A percentile compares a stretch with the other conserved stretches of the same genome.
phyloP scores from a whole-genome alignment of 1,139 yeast genomes.

The Debaryomyces fabryi region DNA sequence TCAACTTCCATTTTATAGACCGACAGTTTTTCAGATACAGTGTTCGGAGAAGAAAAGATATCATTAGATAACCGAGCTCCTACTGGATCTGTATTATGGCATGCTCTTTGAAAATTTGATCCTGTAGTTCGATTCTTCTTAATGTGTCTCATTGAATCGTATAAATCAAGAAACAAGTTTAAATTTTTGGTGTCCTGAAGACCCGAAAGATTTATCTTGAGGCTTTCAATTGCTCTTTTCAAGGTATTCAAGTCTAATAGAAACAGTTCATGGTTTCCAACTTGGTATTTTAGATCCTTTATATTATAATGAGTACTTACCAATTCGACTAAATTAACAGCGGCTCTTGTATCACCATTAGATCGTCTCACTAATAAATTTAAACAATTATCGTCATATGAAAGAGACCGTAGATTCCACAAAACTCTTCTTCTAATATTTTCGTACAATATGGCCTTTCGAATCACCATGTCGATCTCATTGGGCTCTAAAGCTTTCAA shows the following conservation, averaged over 20 bases:
- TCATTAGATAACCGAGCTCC: neutral
- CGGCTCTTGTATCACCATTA: slow-evolving; percentile 39
- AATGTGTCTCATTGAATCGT: slow-evolving; percentile 17
- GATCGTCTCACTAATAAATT: slow-evolving; percentile 21
- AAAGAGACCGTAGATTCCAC: slow-evolving; percentile 15
- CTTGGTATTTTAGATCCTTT: neutral
- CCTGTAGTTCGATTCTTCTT: neutral
- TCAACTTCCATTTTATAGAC: neutral
- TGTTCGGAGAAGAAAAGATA: neutral
- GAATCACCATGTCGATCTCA: slow-evolving; percentile 27
- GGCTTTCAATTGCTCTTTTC: slow-evolving; percentile 12
- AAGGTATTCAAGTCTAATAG: neutral
- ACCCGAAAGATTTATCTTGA: slow-evolving; percentile 15
- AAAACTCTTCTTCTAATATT: slow-evolving; percentile 28
- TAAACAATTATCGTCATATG: slow-evolving; percentile 18
- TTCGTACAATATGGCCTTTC: slow-evolving; percentile 30
- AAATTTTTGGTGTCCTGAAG: slow-evolving; percentile 17
- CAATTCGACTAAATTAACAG: slow-evolving; percentile 35
- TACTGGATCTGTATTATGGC: neutral
- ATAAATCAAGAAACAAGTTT: slow-evolving; percentile 14
- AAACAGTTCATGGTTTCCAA: neutral
- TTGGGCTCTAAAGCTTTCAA: slow-evolving; percentile 21
- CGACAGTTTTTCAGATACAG: neutral
- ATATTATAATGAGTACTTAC: slow-evolving; percentile 21
- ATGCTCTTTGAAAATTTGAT: neutral